phyloP scores from a whole-genome alignment of 2,329 filamentous ascomycete species.

The Parascedosporium putredinis region DNA sequence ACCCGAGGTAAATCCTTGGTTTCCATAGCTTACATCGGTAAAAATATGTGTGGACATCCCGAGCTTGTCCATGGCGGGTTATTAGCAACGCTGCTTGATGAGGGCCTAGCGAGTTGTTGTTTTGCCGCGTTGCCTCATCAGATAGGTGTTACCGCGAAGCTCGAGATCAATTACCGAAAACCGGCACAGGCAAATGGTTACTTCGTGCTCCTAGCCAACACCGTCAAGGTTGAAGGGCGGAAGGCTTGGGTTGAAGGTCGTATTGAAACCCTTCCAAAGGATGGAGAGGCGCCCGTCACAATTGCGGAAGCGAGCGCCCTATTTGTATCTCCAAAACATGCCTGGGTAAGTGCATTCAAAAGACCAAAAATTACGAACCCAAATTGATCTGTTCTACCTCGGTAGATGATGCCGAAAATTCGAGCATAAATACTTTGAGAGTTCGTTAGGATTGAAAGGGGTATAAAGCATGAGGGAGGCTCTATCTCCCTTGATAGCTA shows the following conservation, averaged over 20 bases:
- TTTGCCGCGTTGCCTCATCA: conserved; percentile 82
- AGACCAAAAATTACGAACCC: too few relatives aligned
- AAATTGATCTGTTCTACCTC: too few relatives aligned
- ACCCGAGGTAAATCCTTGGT: conserved; percentile 58
- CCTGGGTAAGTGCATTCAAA: conserved; percentile 48
- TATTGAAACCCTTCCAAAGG: conserved; percentile 64
- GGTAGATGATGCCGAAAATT: conserved; percentile 17
- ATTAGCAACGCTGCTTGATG: conserved; percentile 85
- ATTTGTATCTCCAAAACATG: conserved; percentile 81
- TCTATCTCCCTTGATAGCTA: too few relatives aligned
- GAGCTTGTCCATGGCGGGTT: conserved; percentile 86
- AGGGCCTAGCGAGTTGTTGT: conserved; percentile 78
- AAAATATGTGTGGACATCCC: conserved; percentile 76
- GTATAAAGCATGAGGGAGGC: too few relatives aligned
- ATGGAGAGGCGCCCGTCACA: conserved; percentile 51
- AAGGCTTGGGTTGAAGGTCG: conserved; percentile 90
- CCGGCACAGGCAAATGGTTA: conserved; percentile 68
- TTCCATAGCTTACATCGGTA: conserved; percentile 66
- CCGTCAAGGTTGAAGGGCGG: conserved; percentile 76
- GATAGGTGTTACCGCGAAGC: conserved; percentile 73
- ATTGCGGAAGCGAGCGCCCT: conserved; percentile 76
- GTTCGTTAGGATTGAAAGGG: too few relatives aligned
- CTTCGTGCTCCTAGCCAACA: conserved; percentile 68
- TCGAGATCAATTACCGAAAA: conserved; percentile 73
- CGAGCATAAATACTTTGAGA: not conserved